Conservation (phyloP, 345 rosid species). For the Diplotaxis tenuifolia region DNA sequence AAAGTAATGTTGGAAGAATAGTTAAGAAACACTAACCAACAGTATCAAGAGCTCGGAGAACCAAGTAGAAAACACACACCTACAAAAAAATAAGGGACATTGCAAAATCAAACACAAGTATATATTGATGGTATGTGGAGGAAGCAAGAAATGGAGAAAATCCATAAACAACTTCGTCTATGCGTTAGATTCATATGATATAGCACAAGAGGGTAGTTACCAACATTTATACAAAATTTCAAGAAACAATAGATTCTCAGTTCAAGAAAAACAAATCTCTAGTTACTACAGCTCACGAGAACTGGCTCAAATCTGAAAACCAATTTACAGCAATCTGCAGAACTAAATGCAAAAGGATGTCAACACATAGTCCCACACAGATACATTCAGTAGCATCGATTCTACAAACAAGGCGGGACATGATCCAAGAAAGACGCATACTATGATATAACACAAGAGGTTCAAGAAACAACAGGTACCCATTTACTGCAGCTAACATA, state of each 20-base stretch:
- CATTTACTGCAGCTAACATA: no score
- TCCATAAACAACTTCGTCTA: neutral
- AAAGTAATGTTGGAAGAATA: slow-evolving; percentile 15
- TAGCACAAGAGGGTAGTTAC: neutral
- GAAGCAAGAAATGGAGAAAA: neutral
- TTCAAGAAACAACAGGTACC: no score
- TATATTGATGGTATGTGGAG: neutral
- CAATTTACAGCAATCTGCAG: neutral
- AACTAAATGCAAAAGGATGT: no score
- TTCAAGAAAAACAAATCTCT: neutral
- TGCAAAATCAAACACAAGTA: neutral
- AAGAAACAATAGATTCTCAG: neutral
- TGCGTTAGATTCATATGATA: neutral
- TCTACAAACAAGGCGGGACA: no score
- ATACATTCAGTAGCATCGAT: neutral
- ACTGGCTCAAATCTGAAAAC: neutral
- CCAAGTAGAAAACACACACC: slow-evolving; percentile 93
- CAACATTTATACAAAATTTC: neutral
- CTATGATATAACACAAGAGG: no score
- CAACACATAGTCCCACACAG: neutral
- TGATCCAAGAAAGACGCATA: no score
- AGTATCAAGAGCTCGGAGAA: slow-evolving; percentile 95
- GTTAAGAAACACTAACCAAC: slow-evolving; percentile 61
- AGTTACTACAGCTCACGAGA: neutral
- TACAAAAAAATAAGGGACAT: slow-evolving; percentile 26